Evolutionary conservation across 441 rosid genomes (phyloP), one percentile per base, ranked within the genome.

Genomic region (Bruguiera hainesii): DNA sequence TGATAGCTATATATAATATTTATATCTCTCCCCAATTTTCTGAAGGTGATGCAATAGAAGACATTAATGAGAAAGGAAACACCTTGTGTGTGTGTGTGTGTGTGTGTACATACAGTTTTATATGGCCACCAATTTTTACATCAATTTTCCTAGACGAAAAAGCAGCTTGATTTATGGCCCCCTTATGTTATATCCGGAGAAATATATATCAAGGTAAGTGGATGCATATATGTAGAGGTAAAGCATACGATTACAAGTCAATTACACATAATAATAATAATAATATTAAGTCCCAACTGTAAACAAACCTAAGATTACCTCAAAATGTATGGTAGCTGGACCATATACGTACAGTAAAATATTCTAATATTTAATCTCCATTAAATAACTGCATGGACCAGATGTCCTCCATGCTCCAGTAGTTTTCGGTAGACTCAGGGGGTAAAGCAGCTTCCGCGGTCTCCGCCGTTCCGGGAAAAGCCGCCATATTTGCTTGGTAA

Each of bases 371-470:
- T 87, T 78, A 89, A 63, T 89, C 86, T 21, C 80, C 84, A 66
- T 82, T 89, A 33, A 85, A 81, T 68, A 92, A 66, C 28, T 92
- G 88, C 88, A 88, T 84, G 61, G 95, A 87, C 98, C 98, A 95
- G 56, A 95, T 71, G 73, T 92, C 98, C 78, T 92, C 98, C 84
- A 90, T 81, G 78, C 80, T 86, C 99, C 99, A 95, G 72, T 81
- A 89, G 70, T 71, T 84, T 50, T 89, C 97, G 52, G 60, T 76
- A 7, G 83, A 62, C n/a, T 83, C 89, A 29, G 75, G 78, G 16
- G 78, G 76, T 4, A 76, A 70, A 6, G 76, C 77, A 1, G 53
- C 30, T 3, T 1, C 16, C 48, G 3, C 46, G 3, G 15, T 11
- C 15, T 4, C 48, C 4, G 48, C 48, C 48, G 48, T 13, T 7